These are phyloP conservation scores for Trichoderma koningiopsis DNA, from an alignment of 2,329 filamentous ascomycete genomes.

Conservation along the genomic window DNA sequence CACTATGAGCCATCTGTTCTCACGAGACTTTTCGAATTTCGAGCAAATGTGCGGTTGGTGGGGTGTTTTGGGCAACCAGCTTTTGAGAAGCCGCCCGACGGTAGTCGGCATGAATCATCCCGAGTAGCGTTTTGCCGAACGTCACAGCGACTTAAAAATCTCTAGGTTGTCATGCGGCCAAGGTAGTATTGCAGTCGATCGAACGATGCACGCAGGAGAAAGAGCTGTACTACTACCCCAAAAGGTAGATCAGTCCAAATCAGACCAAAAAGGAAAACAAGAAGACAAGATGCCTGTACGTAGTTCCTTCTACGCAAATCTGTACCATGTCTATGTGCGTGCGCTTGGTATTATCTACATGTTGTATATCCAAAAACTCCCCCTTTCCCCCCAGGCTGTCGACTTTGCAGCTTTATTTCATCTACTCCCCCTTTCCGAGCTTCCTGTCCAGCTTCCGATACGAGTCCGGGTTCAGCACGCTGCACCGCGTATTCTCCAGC, in stretches of 20 bases:
- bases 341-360: slow-evolving; percentile 15
- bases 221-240: neutral
- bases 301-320: neutral
- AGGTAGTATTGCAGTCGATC: slow-evolving; percentile 1
- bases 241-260: neutral
- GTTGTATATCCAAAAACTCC: neutral
- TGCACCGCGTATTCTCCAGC: slow-evolving; percentile 51
- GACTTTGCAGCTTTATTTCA: neutral
- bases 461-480: slow-evolving; percentile 50
- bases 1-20: neutral
- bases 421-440: slow-evolving; percentile 39
- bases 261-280: neutral
- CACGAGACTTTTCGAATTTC: neutral
- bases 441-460: slow-evolving; percentile 45
- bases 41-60: neutral
- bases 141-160: neutral
- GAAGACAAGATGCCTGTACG: neutral
- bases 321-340: neutral
- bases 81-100: neutral
- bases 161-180: neutral
- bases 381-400: neutral
- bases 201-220: neutral
- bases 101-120: neutral
- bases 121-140: slow-evolving; percentile 7
- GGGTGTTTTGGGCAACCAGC: neutral